Conservation (phyloP, 768 basidiomycete species). For the Leccinum subtestaceum region DNA sequence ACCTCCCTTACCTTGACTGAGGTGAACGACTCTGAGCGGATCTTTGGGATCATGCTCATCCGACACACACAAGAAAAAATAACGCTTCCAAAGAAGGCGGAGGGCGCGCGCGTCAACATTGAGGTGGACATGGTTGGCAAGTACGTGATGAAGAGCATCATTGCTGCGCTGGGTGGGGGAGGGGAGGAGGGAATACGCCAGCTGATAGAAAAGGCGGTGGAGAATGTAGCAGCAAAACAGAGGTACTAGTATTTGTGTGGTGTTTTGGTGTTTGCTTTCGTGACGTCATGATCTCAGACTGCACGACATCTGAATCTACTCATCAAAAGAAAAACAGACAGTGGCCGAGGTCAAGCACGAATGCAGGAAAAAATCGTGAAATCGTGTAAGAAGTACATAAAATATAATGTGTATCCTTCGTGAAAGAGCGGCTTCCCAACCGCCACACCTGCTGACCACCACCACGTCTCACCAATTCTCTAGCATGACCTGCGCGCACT, state of each 20-base stretch:
- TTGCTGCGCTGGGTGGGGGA: conserved; percentile 58
- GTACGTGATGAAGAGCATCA: conserved; percentile 83
- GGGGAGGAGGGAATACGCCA: conserved; percentile 46
- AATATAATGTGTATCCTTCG: neutral
- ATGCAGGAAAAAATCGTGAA: too few species aligned
- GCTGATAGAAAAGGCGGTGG: conserved; percentile 57
- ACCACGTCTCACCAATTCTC: conserved; percentile 35
- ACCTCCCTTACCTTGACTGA: conserved; percentile 87
- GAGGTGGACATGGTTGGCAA: conserved; percentile 96
- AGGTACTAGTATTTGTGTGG: neutral
- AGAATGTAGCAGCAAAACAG: conserved; percentile 43
- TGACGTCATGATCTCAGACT: too few species aligned
- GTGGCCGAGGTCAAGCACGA: too few species aligned
- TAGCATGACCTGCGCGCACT: conserved; percentile 38
- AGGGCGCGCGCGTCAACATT: conserved; percentile 86
- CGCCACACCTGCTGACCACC: neutral
- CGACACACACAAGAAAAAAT: conserved; percentile 90
- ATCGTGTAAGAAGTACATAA: neutral
- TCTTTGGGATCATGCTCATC: conserved; percentile 93
- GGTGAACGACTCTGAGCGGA: conserved; percentile 59
- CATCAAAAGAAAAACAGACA: too few species aligned
- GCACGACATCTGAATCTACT: too few species aligned
- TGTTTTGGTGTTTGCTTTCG: neutral
- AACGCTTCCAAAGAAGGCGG: conserved; percentile 67
- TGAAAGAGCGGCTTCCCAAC: neutral